Percentiles rank a stretch among this genome's conserved stretches.
phyloP scores from a whole-genome alignment of 1,284 basidiomycete species.

The Cutaneotrichosporon cavernicola region DNA sequence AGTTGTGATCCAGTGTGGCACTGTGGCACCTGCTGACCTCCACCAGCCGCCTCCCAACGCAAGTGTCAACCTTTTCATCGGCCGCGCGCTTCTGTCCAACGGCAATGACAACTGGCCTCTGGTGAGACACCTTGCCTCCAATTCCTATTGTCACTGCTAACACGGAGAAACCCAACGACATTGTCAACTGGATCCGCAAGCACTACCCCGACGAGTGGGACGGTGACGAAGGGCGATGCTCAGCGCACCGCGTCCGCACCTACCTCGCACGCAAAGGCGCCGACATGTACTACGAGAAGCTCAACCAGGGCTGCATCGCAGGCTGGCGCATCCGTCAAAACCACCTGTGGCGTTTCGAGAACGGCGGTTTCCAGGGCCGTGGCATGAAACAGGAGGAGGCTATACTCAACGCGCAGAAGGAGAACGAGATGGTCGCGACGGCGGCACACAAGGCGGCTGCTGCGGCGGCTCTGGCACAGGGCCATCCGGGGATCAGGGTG shows the following conservation, averaged over 20 bases:
- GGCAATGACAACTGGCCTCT: constrained; percentile 53
- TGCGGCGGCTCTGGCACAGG: constrained; percentile 46
- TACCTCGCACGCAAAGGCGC: constrained; percentile 52
- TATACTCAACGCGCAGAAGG: constrained; percentile 42
- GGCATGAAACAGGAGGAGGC: constrained; percentile 53
- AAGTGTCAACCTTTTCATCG: constrained; percentile 51
- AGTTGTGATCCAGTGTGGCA: constrained; percentile 22
- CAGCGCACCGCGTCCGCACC: constrained; percentile 49
- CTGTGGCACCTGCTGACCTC: constrained; percentile 28
- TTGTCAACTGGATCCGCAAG: constrained; percentile 51
- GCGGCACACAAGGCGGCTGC: constrained; percentile 48
- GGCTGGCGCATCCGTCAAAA: constrained; percentile 51
- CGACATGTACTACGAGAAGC: constrained; percentile 54
- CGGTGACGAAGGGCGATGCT: constrained; percentile 51
- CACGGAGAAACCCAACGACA: constrained; percentile 51
- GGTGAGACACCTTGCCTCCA: constrained; percentile 29
- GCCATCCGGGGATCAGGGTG: constrained; percentile 49
- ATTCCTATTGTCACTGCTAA: constrained; percentile 6
- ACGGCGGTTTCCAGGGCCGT: constrained; percentile 50
- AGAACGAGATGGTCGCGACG: constrained; percentile 42
- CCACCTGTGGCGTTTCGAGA: constrained; percentile 51
- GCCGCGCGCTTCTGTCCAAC: constrained; percentile 47
- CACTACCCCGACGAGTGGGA: constrained; percentile 52
- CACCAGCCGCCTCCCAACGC: constrained; percentile 49
- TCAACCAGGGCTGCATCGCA: constrained; percentile 48